Percentiles rank a stretch among this genome's conserved stretches.
phyloP scores from a whole-genome alignment of 2,329 filamentous ascomycete species.

The Chaetomiaceae sp. region DNA sequence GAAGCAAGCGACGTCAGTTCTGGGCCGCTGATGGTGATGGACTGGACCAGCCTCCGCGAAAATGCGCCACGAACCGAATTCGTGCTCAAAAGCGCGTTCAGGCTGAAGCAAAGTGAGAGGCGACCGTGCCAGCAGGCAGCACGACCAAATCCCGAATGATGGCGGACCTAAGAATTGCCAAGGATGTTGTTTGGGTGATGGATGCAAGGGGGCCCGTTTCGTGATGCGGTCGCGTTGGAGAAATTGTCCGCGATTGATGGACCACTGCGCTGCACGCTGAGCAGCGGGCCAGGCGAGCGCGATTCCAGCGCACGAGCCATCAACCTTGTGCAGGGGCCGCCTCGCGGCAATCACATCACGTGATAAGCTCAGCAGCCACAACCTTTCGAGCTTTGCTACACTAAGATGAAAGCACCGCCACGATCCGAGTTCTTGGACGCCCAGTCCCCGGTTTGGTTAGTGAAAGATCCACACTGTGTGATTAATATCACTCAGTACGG shows the following conservation, averaged over 20 bases:
- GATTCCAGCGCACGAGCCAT: conserved; percentile 3
- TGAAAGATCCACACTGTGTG: no score
- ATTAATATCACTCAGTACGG: no score
- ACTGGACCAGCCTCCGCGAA: neutral
- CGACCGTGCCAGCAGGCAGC: neutral
- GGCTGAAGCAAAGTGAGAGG: neutral
- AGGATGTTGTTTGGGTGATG: conserved; percentile 15
- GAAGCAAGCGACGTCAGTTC: conserved; percentile 1
- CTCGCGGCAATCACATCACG: neutral
- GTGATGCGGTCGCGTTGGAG: conserved; percentile 25
- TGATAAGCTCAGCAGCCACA: neutral
- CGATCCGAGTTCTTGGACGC: neutral
- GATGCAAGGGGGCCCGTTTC: conserved; percentile 15
- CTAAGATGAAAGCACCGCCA: neutral
- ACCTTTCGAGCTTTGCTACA: no score
- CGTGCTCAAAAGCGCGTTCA: neutral
- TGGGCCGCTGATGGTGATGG: neutral
- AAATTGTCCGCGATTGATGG: conserved; percentile 34
- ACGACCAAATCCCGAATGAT: conserved; percentile 13
- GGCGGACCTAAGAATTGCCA: conserved; percentile 12
- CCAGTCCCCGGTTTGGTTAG: neutral
- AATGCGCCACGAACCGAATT: neutral
- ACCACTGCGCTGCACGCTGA: conserved; percentile 11
- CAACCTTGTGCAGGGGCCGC: conserved; percentile 5
- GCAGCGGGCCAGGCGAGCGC: neutral